Conservation (phyloP, 2,329 filamentous ascomycete genomes). For the Xylaria sp. region DNA sequence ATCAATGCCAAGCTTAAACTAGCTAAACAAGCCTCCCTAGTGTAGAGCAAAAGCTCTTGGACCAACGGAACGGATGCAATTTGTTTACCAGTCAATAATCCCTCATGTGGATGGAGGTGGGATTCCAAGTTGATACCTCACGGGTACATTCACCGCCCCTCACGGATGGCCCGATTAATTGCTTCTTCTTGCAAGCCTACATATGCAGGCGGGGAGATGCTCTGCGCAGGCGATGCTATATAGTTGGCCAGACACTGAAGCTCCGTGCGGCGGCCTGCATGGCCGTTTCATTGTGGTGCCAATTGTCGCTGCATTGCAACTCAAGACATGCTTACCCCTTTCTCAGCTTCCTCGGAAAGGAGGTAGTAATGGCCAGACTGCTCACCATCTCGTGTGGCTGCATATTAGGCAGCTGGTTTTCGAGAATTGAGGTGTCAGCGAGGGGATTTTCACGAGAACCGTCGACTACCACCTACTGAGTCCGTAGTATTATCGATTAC, state of each 20-base stretch:
- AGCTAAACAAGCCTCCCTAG: slow-evolving; percentile 6
- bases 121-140: slow-evolving; percentile 12
- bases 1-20: slow-evolving; percentile 19
- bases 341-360: slow-evolving; percentile 11
- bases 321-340: slow-evolving; percentile 21
- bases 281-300: slow-evolving; percentile 9
- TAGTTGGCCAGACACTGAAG: slow-evolving; percentile 8
- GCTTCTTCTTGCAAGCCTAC: slow-evolving; percentile 28
- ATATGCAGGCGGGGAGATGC: slow-evolving; percentile 20
- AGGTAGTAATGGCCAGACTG: slow-evolving; percentile 6
- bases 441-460: neutral
- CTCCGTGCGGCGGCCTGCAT: neutral
- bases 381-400: slow-evolving; percentile 10
- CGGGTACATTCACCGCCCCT: slow-evolving; percentile 27
- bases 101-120: slow-evolving; percentile 22
- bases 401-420: too few species aligned
- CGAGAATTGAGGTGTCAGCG: neutral
- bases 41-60: slow-evolving; percentile 2
- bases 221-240: slow-evolving; percentile 13
- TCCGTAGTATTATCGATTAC: neutral
- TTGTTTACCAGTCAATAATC: slow-evolving; percentile 26
- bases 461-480: neutral
- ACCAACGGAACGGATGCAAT: slow-evolving; percentile 12
- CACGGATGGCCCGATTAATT: slow-evolving; percentile 14
- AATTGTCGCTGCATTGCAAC: slow-evolving; percentile 27